Conservation (phyloP, 1,284 basidiomycete genomes). For the Apiotrichum montevideense region DNA sequence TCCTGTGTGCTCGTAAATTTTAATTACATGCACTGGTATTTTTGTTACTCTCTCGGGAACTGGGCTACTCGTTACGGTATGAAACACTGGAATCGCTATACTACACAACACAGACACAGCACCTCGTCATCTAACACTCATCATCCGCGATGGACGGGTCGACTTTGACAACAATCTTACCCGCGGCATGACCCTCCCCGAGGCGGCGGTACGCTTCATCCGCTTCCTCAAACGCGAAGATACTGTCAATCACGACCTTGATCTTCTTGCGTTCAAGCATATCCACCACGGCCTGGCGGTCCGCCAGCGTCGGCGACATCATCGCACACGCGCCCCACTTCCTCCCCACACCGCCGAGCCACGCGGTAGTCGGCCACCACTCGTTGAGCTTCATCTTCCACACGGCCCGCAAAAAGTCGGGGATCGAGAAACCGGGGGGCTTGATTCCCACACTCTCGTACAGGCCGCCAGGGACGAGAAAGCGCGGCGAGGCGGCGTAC, state of each 20-base stretch:
- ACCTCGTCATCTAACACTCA: background rate
- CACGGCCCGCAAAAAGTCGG: slow-evolving; percentile 10
- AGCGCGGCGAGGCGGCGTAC: slow-evolving; percentile 20
- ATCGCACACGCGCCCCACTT: slow-evolving; percentile 1
- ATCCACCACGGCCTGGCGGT: slow-evolving; percentile 6
- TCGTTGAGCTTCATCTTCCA: slow-evolving; percentile 6
- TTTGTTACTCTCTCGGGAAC: too few relatives aligned
- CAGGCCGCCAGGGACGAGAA: slow-evolving; percentile 2
- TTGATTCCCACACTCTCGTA: slow-evolving; percentile 22
- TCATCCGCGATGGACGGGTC: background rate
- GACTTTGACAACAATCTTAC: slow-evolving; percentile 54
- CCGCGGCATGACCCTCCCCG: slow-evolving; percentile 55
- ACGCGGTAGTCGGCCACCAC: slow-evolving; percentile 4
- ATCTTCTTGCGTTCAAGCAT: slow-evolving; percentile 1
- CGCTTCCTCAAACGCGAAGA: slow-evolving; percentile 54
- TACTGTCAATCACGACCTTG: slow-evolving; percentile 19
- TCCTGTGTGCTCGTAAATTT: too few relatives aligned
- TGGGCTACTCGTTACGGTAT: too few relatives aligned
- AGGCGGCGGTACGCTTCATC: slow-evolving; percentile 58
- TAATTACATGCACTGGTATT: too few relatives aligned
- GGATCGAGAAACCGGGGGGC: slow-evolving; percentile 1
- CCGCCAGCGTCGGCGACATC: slow-evolving; percentile 1
- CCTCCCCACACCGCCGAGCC: slow-evolving; percentile 7
- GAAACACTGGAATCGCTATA: too few relatives aligned
- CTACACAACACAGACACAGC: background rate